These are phyloP conservation scores for Mucor plumbeus DNA, from an alignment of 371 early-diverging fungal genomes.

Conservation along the genomic window DNA sequence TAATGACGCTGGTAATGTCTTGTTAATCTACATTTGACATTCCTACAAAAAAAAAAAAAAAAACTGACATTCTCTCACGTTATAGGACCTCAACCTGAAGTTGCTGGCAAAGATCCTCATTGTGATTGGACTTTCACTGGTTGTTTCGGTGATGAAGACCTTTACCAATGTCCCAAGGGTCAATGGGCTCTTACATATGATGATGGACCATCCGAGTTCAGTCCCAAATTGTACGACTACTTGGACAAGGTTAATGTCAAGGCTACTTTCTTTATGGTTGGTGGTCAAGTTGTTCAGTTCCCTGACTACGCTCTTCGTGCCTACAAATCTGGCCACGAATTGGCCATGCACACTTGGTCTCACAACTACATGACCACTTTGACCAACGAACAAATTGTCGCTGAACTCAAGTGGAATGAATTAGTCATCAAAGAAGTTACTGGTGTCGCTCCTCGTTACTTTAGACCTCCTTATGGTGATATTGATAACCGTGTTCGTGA, in stretches of 20 bases:
- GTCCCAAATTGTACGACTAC: slow-evolving; percentile 45
- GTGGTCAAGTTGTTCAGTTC: slow-evolving; percentile 54
- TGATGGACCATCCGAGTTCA: slow-evolving; percentile 48
- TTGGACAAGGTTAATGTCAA: slow-evolving; percentile 40
- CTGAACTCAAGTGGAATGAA: slow-evolving; percentile 69
- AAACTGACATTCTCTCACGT: background rate
- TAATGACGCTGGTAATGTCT: slow-evolving; percentile 11
- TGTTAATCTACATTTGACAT: background rate
- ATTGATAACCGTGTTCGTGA: slow-evolving; percentile 60
- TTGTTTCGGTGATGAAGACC: slow-evolving; percentile 52
- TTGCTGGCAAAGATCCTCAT: slow-evolving; percentile 39
- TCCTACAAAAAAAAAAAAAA: background rate
- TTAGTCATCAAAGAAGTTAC: slow-evolving; percentile 64
- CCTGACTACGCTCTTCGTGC: slow-evolving; percentile 48
- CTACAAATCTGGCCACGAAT: slow-evolving; percentile 53
- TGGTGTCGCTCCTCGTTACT: slow-evolving; percentile 65
- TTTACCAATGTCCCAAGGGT: slow-evolving; percentile 57
- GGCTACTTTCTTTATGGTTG: slow-evolving; percentile 64
- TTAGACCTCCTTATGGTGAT: slow-evolving; percentile 66
- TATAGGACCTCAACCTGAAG: slow-evolving; percentile 35
- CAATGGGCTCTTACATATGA: slow-evolving; percentile 58
- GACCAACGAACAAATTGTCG: slow-evolving; percentile 66
- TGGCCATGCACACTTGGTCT: slow-evolving; percentile 65
- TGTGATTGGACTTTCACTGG: slow-evolving; percentile 65
- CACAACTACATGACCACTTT: slow-evolving; percentile 66